phyloP scores from a whole-genome alignment of 73 alveolate species.

The Loxodes magnus region DNA sequence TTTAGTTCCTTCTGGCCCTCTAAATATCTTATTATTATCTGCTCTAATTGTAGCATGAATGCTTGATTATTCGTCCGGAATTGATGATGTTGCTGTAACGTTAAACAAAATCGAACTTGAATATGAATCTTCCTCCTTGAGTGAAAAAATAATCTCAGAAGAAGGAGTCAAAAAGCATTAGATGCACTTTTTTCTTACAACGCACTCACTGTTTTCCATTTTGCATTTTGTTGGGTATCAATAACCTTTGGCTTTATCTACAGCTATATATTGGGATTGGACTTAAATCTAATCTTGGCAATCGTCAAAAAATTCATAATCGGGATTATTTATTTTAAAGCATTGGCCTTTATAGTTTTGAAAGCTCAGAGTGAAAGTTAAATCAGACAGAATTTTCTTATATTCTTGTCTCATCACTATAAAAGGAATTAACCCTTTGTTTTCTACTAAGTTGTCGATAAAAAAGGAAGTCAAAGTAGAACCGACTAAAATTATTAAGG shows the following conservation, averaged over 20 bases:
- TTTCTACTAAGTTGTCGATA: background rate
- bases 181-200: background rate
- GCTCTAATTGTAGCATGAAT: background rate
- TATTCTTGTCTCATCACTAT: background rate
- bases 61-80: background rate
- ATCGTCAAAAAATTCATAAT: too few species aligned
- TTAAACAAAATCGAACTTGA: background rate
- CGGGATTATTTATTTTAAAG: background rate
- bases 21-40: background rate
- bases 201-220: background rate
- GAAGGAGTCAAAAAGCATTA: background rate
- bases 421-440: background rate
- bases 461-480: background rate
- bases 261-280: background rate
- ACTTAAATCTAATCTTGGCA: background rate
- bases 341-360: background rate
- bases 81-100: slow-evolving; percentile 1
- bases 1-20: background rate
- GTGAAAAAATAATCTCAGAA: background rate
- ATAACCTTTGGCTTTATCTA: background rate
- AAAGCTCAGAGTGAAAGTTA: background rate
- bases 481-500: background rate
- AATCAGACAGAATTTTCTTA: background rate
- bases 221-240: background rate
- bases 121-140: background rate